A percentile compares a stretch with the other conserved stretches of the same genome.
Evolutionary conservation across 768 basidiomycete species (phyloP).

Genomic region (Suillus subluteus): DNA sequence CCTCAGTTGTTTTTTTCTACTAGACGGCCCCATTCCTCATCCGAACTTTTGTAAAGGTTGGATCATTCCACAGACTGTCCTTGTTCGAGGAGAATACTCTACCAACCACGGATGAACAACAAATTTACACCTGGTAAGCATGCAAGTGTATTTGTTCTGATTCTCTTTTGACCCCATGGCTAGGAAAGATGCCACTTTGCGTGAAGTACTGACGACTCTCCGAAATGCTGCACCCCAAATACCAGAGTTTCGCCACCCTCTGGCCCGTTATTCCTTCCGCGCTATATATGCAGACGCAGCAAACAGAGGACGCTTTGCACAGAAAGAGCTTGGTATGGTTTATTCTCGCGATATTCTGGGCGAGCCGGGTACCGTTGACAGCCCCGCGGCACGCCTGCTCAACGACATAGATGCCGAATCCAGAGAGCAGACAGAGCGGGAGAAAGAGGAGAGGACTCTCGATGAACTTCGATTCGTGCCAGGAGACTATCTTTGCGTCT

Average conservation of each 20-base stretch:
- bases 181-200: slow-evolving; percentile 84
- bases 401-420: slow-evolving; percentile 48
- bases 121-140: slow-evolving; percentile 77
- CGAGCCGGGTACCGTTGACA: slow-evolving; percentile 67
- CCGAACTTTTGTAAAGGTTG: slow-evolving; percentile 81
- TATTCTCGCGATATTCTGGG: slow-evolving; percentile 86
- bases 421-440: slow-evolving; percentile 42
- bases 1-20: not conserved
- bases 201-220: slow-evolving; percentile 77
- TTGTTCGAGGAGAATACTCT: slow-evolving; percentile 79
- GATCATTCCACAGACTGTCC: slow-evolving; percentile 70
- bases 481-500: slow-evolving; percentile 76
- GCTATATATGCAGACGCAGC: slow-evolving; percentile 77
- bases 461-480: slow-evolving; percentile 82
- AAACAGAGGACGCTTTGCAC: slow-evolving; percentile 69
- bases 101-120: slow-evolving; percentile 81
- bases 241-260: slow-evolving; percentile 77
- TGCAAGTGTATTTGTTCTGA: not conserved
- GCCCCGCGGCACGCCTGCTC: slow-evolving; percentile 61
- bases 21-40: slow-evolving; percentile 85
- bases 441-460: slow-evolving; percentile 69
- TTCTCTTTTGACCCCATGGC: not conserved
- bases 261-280: slow-evolving; percentile 81
- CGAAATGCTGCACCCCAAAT: slow-evolving; percentile 70
- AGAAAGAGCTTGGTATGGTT: slow-evolving; percentile 81